Evolutionary conservation across 139 green algal genomes (phyloP), one percentile per base, ranked within the genome.

Genomic region (Volvox africanus): DNA sequence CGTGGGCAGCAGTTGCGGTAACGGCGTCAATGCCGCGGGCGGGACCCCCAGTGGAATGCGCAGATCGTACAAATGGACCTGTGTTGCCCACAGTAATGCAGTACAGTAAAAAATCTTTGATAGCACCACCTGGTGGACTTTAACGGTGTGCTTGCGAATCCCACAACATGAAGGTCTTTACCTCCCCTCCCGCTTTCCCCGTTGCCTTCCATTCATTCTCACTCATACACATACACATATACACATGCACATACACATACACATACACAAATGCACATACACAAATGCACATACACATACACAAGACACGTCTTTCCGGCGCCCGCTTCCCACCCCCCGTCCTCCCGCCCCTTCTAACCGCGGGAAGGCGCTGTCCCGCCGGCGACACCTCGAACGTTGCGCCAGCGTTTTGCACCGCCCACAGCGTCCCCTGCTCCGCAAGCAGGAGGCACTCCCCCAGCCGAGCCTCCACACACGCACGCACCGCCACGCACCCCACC

Each of bases 351-450:
- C 36, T 26, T 13, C 80, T 71, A 18, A 90, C 86, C 33, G 73
- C 86, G n/a, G 88, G 92, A 36, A 84, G 69, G 86, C 91, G 90
- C 32, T 78, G 44, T 2, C 86, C 88, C 20, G 86, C 30, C 21
- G 88, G 77, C 26, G 90, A 92, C 22, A 96, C 94, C 62, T 92
- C 77, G 84, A 99, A 97, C 9, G 96, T 97, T 80, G 77, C 93
- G 19, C 88, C 88, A 28, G 80, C 92, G 88, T 98, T 98, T 55
- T 97, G 91, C 14, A 98, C 75, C 71, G 92, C 92, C 96, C 96
- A 98, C 61, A 97, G 79, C 61, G 93, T 94, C 24, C 94, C 93
- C 93, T 93, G 44, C 94, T 93, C 32, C 82, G 61, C 37, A 44
- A 96, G 90, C 67, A 92, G 80, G 77, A 98, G 86, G 86, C 95